Conservation (phyloP, 495 filamentous ascomycete genomes). For the Zalerion maritima region DNA sequence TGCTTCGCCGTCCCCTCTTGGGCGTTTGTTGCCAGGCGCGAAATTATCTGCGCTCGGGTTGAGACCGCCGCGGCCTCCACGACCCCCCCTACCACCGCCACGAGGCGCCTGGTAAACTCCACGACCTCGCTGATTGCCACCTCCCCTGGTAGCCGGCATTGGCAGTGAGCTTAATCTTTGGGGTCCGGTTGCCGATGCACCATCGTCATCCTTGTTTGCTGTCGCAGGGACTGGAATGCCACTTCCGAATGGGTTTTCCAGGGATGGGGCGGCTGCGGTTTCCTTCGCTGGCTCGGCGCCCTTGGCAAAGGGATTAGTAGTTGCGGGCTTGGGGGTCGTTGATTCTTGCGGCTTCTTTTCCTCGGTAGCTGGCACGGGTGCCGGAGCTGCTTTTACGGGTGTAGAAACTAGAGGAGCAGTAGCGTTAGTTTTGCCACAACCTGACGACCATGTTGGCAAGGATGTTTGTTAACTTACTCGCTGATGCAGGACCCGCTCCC, state of each 20-base stretch:
- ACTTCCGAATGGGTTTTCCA: slow-evolving; percentile 4
- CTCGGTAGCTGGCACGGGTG: slow-evolving; percentile 9
- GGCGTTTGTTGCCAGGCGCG: slow-evolving; percentile 51
- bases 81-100: slow-evolving; percentile 14
- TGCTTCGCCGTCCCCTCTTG: slow-evolving; percentile 45
- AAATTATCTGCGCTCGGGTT: slow-evolving; percentile 40
- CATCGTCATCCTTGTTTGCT: slow-evolving; percentile 13
- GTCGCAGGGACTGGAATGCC: slow-evolving; percentile 18
- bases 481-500: slow-evolving; percentile 14
- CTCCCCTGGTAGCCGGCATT: slow-evolving; percentile 28
- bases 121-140: slow-evolving; percentile 25
- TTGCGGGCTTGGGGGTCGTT: slow-evolving; percentile 3
- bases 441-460: slow-evolving; percentile 1
- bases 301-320: slow-evolving; percentile 13
- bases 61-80: slow-evolving; percentile 28
- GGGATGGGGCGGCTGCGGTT: slow-evolving; percentile 7
- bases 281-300: slow-evolving; percentile 3
- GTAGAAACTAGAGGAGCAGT: neutral
- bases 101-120: slow-evolving; percentile 11
- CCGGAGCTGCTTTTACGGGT: slow-evolving; percentile 7
- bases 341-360: slow-evolving; percentile 11
- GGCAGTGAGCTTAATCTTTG: slow-evolving; percentile 30
- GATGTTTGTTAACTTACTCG: slow-evolving; percentile 12
- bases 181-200: slow-evolving; percentile 15
- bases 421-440: neutral